These are phyloP conservation scores for Pichia sp. DNA, from an alignment of 1,139 yeast species.

Conservation along the genomic window DNA sequence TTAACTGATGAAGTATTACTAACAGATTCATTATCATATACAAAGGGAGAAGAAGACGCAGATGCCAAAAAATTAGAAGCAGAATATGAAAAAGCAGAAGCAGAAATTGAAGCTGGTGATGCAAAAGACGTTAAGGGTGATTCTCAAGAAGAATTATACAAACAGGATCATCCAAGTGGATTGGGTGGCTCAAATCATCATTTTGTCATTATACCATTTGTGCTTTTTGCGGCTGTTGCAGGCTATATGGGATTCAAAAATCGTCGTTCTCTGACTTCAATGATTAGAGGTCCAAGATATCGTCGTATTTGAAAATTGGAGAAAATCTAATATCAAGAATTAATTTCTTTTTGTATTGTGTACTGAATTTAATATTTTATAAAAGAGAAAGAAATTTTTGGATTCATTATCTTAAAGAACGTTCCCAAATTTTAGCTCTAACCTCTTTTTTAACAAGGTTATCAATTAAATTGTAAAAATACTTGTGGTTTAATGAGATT, in stretches of 20 bases:
- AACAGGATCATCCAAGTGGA: conserved; percentile 8
- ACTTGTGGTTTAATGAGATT: neutral
- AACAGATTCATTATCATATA: neutral
- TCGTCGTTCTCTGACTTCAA: conserved; percentile 17
- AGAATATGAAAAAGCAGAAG: neutral
- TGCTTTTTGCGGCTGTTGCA: conserved; percentile 14
- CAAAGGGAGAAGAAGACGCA: neutral
- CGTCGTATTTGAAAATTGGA: conserved; percentile 19
- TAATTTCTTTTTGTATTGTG: neutral
- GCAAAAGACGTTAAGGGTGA: neutral
- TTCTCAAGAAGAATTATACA: conserved; percentile 11
- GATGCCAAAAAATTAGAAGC: neutral
- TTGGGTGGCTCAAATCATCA: conserved; percentile 11
- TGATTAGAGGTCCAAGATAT: conserved; percentile 27
- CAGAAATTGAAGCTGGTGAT: neutral
- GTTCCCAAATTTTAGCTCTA: conserved; percentile 8
- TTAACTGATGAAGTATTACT: neutral
- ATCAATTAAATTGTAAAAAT: conserved; percentile 6
- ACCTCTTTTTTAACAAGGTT: neutral
- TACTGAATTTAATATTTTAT: neutral
- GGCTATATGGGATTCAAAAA: conserved; percentile 17
- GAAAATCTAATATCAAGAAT: no score
- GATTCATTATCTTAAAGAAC: neutral
- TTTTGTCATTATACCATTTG: conserved; percentile 17
- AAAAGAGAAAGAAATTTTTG: neutral